phyloP scores from a whole-genome alignment of 225 moss, liverwort and hornwort species.

The Pleurozium schreberi region DNA sequence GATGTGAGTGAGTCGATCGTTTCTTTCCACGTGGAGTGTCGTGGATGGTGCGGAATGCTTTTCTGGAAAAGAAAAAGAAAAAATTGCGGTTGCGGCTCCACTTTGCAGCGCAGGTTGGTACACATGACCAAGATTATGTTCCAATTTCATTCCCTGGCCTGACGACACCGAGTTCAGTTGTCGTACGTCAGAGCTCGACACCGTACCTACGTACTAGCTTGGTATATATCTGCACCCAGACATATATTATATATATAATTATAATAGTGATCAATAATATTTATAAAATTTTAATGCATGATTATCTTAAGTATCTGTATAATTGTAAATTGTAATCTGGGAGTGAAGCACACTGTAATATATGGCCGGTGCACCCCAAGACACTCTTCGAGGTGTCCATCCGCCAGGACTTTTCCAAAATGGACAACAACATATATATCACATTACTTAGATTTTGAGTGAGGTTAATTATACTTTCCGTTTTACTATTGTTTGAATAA shows the following conservation, averaged over 20 bases:
- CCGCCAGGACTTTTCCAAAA: background rate
- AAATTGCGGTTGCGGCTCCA: background rate
- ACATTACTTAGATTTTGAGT: background rate
- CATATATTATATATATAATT: too few species aligned
- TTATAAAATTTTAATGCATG: too few species aligned
- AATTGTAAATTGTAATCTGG: background rate
- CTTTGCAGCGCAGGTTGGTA: background rate
- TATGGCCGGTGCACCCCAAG: background rate
- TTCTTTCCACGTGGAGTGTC: background rate
- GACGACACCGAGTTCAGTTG: background rate
- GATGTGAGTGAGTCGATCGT: background rate
- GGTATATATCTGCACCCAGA: background rate
- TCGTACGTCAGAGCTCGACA: background rate
- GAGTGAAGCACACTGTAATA: background rate
- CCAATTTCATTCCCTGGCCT: background rate
- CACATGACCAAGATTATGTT: slow-evolving; percentile 9
- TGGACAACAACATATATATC: too few species aligned
- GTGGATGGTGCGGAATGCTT: background rate
- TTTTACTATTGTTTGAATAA: background rate
- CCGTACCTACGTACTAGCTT: background rate
- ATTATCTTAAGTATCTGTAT: too few species aligned
- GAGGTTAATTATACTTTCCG: background rate
- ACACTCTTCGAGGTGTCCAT: background rate
- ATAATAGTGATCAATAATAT: background rate
- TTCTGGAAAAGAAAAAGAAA: background rate